Evolutionary conservation across 306 rosid genomes (phyloP).

Genomic region (Fragaria ananassa): DNA sequence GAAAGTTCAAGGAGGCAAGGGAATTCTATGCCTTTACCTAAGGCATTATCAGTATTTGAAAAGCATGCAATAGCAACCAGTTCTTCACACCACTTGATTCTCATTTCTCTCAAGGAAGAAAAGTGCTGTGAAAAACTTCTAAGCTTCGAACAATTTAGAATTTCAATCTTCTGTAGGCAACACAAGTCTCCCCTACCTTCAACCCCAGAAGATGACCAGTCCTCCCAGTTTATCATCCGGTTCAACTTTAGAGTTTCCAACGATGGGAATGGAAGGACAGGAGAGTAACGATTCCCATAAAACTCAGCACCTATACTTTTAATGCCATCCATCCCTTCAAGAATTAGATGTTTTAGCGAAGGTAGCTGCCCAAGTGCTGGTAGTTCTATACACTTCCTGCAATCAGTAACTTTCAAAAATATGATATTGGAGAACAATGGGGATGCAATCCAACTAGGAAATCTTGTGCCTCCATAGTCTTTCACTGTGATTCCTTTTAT

Average conservation of each 20-base stretch:
- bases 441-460: constrained; percentile 36
- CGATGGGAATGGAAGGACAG: constrained; percentile 21
- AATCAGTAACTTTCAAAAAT: constrained; percentile 10
- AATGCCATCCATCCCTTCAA: constrained; percentile 28
- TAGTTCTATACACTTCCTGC: constrained; percentile 22
- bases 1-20: constrained; percentile 32
- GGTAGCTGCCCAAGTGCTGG: constrained; percentile 39
- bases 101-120: constrained; percentile 27
- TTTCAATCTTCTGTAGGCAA: constrained; percentile 25
- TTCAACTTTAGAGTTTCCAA: constrained; percentile 29
- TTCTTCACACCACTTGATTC: constrained; percentile 25
- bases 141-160: constrained; percentile 33
- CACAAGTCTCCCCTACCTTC: constrained; percentile 23
- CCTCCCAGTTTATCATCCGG: constrained; percentile 29
- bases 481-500: constrained; percentile 18
- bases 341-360: constrained; percentile 25
- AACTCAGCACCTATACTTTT: constrained; percentile 22
- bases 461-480: constrained; percentile 30
- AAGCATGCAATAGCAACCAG: constrained; percentile 23
- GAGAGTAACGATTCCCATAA: constrained; percentile 13
- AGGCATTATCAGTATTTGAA: background rate
- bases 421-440: constrained; percentile 21
- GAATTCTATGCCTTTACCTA: constrained; percentile 14
- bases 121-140: constrained; percentile 19
- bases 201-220: constrained; percentile 32